Evolutionary conservation across 345 rosid genomes (phyloP).

Genomic region (Eucalyptus curtisii): DNA sequence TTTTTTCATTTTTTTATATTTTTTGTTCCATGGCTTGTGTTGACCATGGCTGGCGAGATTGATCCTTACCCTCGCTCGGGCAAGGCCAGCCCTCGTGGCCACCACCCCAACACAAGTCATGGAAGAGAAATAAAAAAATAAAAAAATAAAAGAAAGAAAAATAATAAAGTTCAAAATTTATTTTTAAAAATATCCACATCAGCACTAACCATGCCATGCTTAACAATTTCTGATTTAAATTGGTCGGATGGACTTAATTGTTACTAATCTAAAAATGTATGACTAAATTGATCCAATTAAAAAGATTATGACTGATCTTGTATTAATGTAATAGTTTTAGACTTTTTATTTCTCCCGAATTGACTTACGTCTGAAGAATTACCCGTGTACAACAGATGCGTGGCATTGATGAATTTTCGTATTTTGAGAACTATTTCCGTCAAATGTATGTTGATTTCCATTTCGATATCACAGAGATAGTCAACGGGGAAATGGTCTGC

Average conservation of each 20-base stretch:
- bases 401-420: neutral
- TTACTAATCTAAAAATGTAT: too few species aligned
- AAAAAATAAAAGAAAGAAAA: too few species aligned
- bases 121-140: neutral
- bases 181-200: too few species aligned
- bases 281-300: too few species aligned
- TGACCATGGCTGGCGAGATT: rapidly evolving
- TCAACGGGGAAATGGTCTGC: neutral
- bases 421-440: neutral
- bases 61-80: neutral
- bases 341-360: neutral
- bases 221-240: too few species aligned
- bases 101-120: neutral
- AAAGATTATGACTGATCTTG: too few species aligned
- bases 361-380: neutral
- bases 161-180: too few species aligned
- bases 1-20: too few species aligned
- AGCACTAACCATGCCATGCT: neutral
- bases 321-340: neutral
- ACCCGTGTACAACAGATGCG: too few species aligned
- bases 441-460: neutral
- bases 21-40: neutral
- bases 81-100: neutral
- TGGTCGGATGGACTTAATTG: neutral
- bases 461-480: neutral